Evolutionary conservation across 2,329 filamentous ascomycete genomes (phyloP).

Genomic region (Trichoderma cornu-damae): DNA sequence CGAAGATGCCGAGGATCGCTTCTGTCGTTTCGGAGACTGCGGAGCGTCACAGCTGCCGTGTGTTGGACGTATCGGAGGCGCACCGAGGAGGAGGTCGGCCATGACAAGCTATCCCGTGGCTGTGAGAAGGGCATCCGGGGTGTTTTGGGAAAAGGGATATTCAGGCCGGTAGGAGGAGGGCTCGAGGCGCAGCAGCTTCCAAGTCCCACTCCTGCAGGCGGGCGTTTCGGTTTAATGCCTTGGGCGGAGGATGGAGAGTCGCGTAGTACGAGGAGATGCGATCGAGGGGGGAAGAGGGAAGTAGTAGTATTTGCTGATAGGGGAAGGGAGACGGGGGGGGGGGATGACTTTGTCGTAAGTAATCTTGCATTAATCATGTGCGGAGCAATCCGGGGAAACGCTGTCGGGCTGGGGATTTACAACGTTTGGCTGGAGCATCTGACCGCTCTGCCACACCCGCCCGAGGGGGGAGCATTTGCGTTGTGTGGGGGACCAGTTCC

Average conservation of each 20-base stretch:
- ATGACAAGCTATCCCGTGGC: constrained; percentile 20
- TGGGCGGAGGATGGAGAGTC: not conserved
- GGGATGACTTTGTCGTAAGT: not conserved
- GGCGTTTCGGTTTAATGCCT: not conserved
- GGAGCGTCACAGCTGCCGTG: constrained; percentile 24
- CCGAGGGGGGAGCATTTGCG: constrained; percentile 7
- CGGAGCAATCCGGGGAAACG: constrained; percentile 7
- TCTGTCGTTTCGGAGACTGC: constrained; percentile 22
- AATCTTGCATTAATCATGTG: not conserved
- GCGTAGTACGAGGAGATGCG: not conserved
- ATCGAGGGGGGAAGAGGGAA: not conserved
- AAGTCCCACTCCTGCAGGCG: constrained; percentile 8
- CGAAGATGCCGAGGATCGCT: constrained; percentile 17
- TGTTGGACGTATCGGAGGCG: constrained; percentile 23
- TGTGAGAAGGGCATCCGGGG: constrained; percentile 6
- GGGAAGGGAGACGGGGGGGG: not conserved
- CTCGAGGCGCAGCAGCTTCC: not conserved
- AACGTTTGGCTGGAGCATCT: constrained; percentile 11
- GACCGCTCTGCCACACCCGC: constrained; percentile 19
- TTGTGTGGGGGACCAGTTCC: constrained; percentile 5
- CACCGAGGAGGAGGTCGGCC: constrained; percentile 29
- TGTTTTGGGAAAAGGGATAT: not conserved
- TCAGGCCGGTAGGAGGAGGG: constrained; percentile 8
- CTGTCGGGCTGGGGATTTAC: not conserved
- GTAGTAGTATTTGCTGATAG: not conserved